Evolutionary conservation across 2,329 filamentous ascomycete genomes (phyloP), one percentile per base, ranked within the genome.

Genomic region (Alternaria rosae): DNA sequence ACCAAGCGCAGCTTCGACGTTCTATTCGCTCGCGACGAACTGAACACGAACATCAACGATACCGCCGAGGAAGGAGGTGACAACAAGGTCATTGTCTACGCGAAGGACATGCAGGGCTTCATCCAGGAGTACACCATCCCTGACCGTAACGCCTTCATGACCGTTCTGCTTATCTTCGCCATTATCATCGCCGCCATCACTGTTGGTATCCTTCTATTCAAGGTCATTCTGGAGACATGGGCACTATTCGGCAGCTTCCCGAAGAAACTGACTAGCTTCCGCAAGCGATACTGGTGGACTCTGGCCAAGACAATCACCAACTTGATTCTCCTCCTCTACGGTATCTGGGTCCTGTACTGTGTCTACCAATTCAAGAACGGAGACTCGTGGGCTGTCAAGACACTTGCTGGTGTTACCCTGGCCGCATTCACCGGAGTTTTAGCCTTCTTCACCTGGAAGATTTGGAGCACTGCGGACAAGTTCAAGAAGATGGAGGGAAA

Each of bases 201-300:
- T 44, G 91, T 97, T 23, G 89, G 92, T 25, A 94, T 98, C 68
- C 85, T 98, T 26, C 86, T 98, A 6, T 86, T 96, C 81, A 99
- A 98, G 83, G 89, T 97, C 60, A 88, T 97, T 54, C 87, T 99
- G 53, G 95, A 98, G 81, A 84, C 88, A 41, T 97, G 94, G 93
- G 91, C 93, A 15, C 84, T 97, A n/a, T 94, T 92, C 69, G 93
- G 91, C 67, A 92, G 84, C 62, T 96, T 98, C 76, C 94, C 95
- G 12, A 85, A 92, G 75, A 86, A 87, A 35, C 86, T 98, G 59
- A 84, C 88, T 15, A 90, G 91, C 47, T 98, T 98, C 87, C 91
- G 95, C 68, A 92, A 97, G 82, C 92, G 97, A 79, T 98, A 98
- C 84, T 98, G 95, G 95, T 91, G 92, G 69, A 89, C 93, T 57